Evolutionary conservation across 768 basidiomycete species (phyloP).

Genomic region (Boletus patriciae): DNA sequence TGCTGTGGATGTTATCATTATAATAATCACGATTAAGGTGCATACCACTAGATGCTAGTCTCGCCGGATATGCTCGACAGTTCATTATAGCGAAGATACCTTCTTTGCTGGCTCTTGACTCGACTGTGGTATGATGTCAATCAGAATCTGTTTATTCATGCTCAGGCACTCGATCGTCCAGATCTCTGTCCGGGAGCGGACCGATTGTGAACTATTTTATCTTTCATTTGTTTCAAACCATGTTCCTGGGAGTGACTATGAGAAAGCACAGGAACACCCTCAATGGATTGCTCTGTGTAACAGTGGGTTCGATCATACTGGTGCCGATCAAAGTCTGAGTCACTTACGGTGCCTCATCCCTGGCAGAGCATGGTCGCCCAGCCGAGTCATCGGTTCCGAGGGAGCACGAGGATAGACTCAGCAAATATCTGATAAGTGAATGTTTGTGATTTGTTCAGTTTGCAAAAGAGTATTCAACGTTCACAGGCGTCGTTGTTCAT

Average conservation of each 20-base stretch:
- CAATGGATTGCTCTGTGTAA: slow-evolving; percentile 63
- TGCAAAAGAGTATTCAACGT: slow-evolving; percentile 8
- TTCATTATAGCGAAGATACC: slow-evolving; percentile 68
- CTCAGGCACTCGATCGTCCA: slow-evolving; percentile 31
- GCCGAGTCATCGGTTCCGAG: slow-evolving; percentile 34
- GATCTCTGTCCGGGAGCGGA: slow-evolving; percentile 69
- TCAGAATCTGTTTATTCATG: slow-evolving; percentile 2
- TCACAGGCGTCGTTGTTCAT: slow-evolving; percentile 34
- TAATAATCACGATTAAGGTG: slow-evolving; percentile 1
- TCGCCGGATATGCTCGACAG: slow-evolving; percentile 49
- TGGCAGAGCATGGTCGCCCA: slow-evolving; percentile 59
- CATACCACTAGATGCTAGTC: slow-evolving; percentile 35
- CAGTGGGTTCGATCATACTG: slow-evolving; percentile 42
- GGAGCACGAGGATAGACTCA: slow-evolving; percentile 50
- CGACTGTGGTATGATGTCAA: slow-evolving; percentile 49
- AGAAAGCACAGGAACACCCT: slow-evolving; percentile 53
- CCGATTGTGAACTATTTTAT: slow-evolving; percentile 84
- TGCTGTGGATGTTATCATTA: slow-evolving; percentile 24
- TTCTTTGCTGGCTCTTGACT: slow-evolving; percentile 62
- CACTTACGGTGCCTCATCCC: background rate
- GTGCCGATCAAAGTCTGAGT: background rate
- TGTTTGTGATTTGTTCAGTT: background rate
- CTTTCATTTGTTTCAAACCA: slow-evolving; percentile 60
- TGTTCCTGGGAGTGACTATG: slow-evolving; percentile 41
- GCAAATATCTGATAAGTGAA: slow-evolving; percentile 61